phyloP scores from a whole-genome alignment of 371 early-diverging fungal species.

The Rhizopus arrhizus region DNA sequence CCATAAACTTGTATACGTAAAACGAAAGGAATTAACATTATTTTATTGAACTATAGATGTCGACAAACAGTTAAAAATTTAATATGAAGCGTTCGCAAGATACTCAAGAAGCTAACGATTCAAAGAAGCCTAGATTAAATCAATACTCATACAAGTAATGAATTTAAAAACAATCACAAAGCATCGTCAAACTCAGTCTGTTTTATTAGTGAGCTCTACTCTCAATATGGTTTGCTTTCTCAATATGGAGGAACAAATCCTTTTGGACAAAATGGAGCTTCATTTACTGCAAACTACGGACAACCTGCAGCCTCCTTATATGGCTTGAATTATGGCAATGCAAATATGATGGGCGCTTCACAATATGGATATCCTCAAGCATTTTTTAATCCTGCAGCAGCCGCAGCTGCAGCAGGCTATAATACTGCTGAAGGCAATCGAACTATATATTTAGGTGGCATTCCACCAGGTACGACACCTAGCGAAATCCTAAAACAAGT shows the following conservation, averaged over 20 bases:
- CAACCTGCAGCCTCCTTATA: slow-evolving; percentile 26
- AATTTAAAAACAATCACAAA: slow-evolving; percentile 5
- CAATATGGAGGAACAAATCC: slow-evolving; percentile 18
- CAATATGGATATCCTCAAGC: slow-evolving; percentile 16
- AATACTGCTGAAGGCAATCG: slow-evolving; percentile 46
- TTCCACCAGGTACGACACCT: slow-evolving; percentile 57
- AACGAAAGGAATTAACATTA: too few species aligned
- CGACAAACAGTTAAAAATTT: not conserved
- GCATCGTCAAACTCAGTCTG: not conserved
- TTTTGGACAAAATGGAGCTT: slow-evolving; percentile 13
- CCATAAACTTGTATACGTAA: too few species aligned
- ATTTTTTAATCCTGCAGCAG: slow-evolving; percentile 12
- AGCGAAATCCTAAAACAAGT: slow-evolving; percentile 73
- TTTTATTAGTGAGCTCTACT: slow-evolving; percentile 28
- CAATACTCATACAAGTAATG: slow-evolving; percentile 8
- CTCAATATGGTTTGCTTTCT: slow-evolving; percentile 30
- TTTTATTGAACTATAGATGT: not conserved
- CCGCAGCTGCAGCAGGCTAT: slow-evolving; percentile 15
- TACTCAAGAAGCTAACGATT: slow-evolving; percentile 1
- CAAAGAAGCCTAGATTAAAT: slow-evolving; percentile 15
- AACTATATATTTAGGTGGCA: slow-evolving; percentile 77
- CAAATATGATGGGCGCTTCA: slow-evolving; percentile 8
- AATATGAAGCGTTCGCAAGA: slow-evolving; percentile 28
- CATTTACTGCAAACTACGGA: slow-evolving; percentile 14
- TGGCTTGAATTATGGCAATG: slow-evolving; percentile 10